Evolutionary conservation across 495 filamentous ascomycete genomes (phyloP).

Genomic region (Neurospora intermedia): DNA sequence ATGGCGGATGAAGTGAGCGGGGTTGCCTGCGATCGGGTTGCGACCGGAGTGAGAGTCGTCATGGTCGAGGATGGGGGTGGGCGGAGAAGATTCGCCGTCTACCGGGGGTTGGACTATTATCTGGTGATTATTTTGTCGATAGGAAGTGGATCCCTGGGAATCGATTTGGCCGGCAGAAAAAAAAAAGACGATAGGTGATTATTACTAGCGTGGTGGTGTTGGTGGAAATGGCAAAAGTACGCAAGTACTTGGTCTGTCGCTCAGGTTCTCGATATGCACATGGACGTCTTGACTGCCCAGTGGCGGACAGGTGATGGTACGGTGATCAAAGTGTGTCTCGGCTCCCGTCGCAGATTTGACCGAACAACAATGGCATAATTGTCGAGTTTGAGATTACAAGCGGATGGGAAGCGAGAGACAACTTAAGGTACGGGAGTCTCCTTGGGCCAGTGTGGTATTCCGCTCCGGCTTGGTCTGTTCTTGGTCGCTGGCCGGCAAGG

Average conservation of each 20-base stretch:
- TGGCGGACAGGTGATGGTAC: background rate
- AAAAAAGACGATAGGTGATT: background rate
- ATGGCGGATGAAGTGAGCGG: conserved; percentile 19
- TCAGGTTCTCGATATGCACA: background rate
- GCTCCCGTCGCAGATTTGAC: background rate
- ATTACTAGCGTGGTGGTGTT: background rate
- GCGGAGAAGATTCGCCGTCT: background rate
- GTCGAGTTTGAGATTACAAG: background rate
- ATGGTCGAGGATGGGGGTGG: conserved; percentile 5
- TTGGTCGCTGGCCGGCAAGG: background rate
- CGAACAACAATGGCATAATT: background rate
- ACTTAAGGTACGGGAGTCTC: background rate
- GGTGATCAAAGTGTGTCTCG: background rate
- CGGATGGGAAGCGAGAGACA: background rate
- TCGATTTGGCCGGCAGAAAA: background rate
- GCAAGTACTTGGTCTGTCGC: background rate
- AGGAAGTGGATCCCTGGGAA: background rate
- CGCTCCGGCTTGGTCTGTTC: background rate
- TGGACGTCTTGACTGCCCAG: background rate
- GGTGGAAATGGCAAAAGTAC: background rate
- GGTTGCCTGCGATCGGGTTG: conserved; percentile 13
- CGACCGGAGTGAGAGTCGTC: conserved; percentile 20
- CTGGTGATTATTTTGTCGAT: background rate
- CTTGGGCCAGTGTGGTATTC: background rate
- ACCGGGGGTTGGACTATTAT: background rate